Base-by-base conservation (phyloP, 257 asterid species). In the Leonotis leonurus region DNA sequence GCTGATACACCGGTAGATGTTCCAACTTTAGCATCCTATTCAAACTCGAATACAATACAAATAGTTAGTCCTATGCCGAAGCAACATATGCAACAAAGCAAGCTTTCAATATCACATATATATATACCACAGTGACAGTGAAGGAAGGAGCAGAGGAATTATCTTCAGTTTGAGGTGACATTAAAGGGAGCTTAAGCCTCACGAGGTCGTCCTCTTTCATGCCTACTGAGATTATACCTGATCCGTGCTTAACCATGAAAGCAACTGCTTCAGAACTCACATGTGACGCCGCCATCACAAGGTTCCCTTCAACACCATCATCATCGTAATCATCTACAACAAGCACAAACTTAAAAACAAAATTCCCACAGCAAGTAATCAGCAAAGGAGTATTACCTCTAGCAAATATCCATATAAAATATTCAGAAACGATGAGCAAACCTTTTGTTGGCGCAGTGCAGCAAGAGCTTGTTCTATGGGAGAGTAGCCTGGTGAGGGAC, bases 211-310 rank as follows among this genome's bases (percentile, higher is more conserved):
- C 88, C 12, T 74, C 87, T 56, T 67, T 80, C 97, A 90, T 90
- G 49, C 95, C 97, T 2, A 87, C 94, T 5, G 96, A 90, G 60
- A 87, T 78, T 44, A 90, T 87, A 37, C 96, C 97, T 6, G 96
- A 87, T 2, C 97, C 97, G 51, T 82, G 65, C 62, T 64, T 87
- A 33, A 90, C 70, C 93, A 87, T 75, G 75, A 85, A 87, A 0
- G 94, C 90, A n/a, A 82, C 63, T 21, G 85, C 75, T 54, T 79
- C 46, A 3, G 85, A 63, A 52, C 64, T 76, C 60, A 60, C 85
- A 29, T 51, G 60, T 3, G 84, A 72, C 5, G 94, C 97, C 4
- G 84, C 93, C 94, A 90, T 85, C 1, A 90, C 87, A 59, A 90
- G 83, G 77, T 80, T 90, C 60, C 96, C 97, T 79, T 90, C 94